Evolutionary conservation across 495 filamentous ascomycete genomes (phyloP), one percentile per base, ranked within the genome.

Genomic region (Neurospora intermedia): DNA sequence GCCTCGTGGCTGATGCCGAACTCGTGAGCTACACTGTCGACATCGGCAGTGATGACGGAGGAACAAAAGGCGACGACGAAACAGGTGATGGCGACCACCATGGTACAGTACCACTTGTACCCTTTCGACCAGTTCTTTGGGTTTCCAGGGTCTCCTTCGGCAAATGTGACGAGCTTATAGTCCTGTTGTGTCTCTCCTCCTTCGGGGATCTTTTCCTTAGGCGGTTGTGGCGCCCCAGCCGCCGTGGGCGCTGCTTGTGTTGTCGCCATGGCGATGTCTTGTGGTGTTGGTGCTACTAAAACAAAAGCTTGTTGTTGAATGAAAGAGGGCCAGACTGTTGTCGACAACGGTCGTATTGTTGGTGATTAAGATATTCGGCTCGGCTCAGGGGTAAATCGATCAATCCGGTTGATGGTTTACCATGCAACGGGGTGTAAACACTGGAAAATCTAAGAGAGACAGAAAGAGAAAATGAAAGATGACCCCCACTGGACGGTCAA

Each of bases 91-190:
- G 90, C 88, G 0, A 91, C 89, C 5, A 88, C 84, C 88, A 91
- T 90, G 27, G 90, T 91, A 74, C 85, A 87, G 75, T 87, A 91
- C 90, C 90, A 91, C 78, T 89, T 90, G 77, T 82, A 88, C 4
- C 78, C 79, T 74, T 89, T 89, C 69, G 84, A 85, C 88, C 89
- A 91, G 79, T 91, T 91, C 82, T 91, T 90, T 18, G 89, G 89
- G 77, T 91, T 90, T 69, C 86, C 88, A 3, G 88, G 88, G 84
- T 88, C 92, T 81, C 81, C 83, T 78, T 90, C 85, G 10, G 82
- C 84, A 79, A 93, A 95, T 0, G 89, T 90, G 35, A 95, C 92
- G 35, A 95, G 82, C 76, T 92, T 92, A 84, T 90, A 92, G 71
- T 81, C 69, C 13, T 75, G 71, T 41, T 43, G 38, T 40, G 46